Conservation (phyloP, 75 land plant genomes). For the Cunninghamia lanceolata region DNA sequence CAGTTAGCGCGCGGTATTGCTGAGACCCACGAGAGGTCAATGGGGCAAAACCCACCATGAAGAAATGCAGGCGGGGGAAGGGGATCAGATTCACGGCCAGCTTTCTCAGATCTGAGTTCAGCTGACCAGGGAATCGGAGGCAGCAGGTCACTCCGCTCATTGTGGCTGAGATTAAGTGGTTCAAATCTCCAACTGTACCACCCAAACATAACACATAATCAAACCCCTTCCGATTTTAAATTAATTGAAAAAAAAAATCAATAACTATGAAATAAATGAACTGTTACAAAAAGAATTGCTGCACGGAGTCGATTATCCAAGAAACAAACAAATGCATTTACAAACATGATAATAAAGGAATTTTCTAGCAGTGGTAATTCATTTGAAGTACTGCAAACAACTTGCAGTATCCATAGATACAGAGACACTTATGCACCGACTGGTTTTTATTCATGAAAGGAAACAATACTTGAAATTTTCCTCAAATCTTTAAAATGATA, state of each 20-base stretch:
- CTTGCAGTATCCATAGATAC: no score
- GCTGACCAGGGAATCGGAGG: conserved; percentile 53
- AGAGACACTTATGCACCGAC: no score
- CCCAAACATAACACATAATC: no score
- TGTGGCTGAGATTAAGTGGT: conserved; percentile 65
- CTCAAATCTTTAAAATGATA: no score
- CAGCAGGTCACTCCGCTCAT: conserved; percentile 76
- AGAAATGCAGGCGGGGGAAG: conserved; percentile 63
- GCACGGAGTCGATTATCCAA: not conserved
- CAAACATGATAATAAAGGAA: no score
- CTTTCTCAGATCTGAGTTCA: conserved; percentile 40
- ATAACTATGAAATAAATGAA: not conserved
- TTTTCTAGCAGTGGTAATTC: no score
- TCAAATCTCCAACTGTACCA: conserved; percentile 52
- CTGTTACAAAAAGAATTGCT: not conserved
- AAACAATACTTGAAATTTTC: no score
- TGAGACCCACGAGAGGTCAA: conserved; percentile 54
- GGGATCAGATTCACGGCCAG: conserved; percentile 55
- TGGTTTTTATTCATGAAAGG: no score
- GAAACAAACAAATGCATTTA: not conserved
- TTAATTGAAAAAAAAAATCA: no score
- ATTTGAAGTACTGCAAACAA: no score
- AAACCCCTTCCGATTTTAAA: no score
- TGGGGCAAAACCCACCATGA: conserved; percentile 30
- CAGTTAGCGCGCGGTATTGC: conserved; percentile 54